Evolutionary conservation across 495 filamentous ascomycete genomes (phyloP), one percentile per base, ranked within the genome.

Genomic region (Aspergillus homomorphus): DNA sequence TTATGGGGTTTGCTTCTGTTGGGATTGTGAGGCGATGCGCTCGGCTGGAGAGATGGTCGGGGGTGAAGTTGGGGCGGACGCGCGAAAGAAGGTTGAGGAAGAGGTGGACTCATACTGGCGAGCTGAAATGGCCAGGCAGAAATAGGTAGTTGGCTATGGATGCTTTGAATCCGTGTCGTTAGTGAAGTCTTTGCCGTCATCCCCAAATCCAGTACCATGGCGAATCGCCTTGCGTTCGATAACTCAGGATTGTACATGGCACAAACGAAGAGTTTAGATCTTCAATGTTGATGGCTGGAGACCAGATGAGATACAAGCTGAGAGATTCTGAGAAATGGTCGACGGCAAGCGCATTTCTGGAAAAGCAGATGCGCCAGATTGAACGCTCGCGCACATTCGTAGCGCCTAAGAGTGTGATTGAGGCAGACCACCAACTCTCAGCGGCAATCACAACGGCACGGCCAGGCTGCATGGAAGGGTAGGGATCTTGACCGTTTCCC

Each of bases 11-110:
- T 46, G 45, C 19, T 46, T 38, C 33, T 59, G 57, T 51, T 59
- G 57, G 57, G 14, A 30, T 15, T 59, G 57, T 18, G 57, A 59
- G 57, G 57, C 57, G 3, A 54, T 54, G 15, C 33, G 53, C 16
- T 54, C 51, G 5, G 57, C 43, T 10, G 51, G 49, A 12, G 57
- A 54, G 57, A 23, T 28, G 28, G 16, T 26, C 1, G 57, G 51
- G 0, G 57, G 44, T 1, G 51, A 44, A 1, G 28, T 19, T 21
- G 51, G n/a, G 26, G 26, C 26, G 16, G 26, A 12, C 33, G 6
- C 12, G 33, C 33, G 33, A 12, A 38, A 14, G 33, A 38, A 38
- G 33, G 15, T 38, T 14, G 33, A 38, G 12, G 5, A 9, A 12
- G 33, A 38, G 33, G 33, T 38, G 33, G 33, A 38, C 12, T 38